Percentiles rank a stretch among this genome's conserved stretches.
phyloP scores from a whole-genome alignment of 768 basidiomycete genomes.

The Auricularia sp. region DNA sequence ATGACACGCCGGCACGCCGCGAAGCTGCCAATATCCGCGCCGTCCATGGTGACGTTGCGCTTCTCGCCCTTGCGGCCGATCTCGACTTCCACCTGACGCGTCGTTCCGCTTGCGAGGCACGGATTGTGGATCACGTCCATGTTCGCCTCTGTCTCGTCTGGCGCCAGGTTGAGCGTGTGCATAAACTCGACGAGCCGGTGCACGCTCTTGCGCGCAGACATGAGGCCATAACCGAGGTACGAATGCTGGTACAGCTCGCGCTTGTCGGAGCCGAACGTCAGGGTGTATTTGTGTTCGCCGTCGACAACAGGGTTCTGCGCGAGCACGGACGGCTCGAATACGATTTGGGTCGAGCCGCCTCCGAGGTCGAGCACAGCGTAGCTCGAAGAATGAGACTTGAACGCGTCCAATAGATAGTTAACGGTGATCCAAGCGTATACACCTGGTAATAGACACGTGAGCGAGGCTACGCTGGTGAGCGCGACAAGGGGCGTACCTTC shows the following conservation, averaged over 20 bases:
- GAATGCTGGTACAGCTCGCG: conserved; percentile 93
- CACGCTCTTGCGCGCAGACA: conserved; percentile 74
- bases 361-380: conserved; percentile 94
- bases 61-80: conserved; percentile 23
- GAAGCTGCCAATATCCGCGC: conserved; percentile 72
- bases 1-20: conserved; percentile 78
- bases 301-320: conserved; percentile 37
- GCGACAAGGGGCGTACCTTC: conserved; percentile 43
- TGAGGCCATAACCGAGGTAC: conserved; percentile 92
- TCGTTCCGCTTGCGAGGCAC: conserved; percentile 65
- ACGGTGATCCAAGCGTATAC: conserved; percentile 99
- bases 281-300: conserved; percentile 87
- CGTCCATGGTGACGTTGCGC: conserved; percentile 75
- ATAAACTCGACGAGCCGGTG: conserved; percentile 90
- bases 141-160: conserved; percentile 4
- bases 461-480: neutral
- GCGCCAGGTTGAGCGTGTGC: conserved; percentile 31
- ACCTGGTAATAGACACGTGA: conserved; percentile 12
- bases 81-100: conserved; percentile 54
- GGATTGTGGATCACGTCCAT: conserved; percentile 45
- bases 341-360: conserved; percentile 95
- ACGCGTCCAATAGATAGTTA: conserved; percentile 78
- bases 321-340: conserved; percentile 73
- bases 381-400: conserved; percentile 43
- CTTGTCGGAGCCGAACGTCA: conserved; percentile 60